Evolutionary conservation across 768 basidiomycete species (phyloP), one percentile per base, ranked within the genome.

Genomic region (Phanerodontia chrysosporium): DNA sequence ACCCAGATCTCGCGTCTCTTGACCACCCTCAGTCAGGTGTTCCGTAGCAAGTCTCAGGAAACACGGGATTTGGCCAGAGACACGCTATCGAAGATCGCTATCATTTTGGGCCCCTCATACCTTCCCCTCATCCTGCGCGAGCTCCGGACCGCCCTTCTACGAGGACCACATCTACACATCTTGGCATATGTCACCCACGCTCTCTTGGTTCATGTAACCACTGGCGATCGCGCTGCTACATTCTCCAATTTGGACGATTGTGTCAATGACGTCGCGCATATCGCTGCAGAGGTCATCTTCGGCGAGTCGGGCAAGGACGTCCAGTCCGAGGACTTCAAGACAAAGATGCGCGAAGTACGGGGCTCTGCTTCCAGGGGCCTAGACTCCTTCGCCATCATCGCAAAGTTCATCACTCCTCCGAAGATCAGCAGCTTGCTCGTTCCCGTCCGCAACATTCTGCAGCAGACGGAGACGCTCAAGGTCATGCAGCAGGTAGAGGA

Each of bases 111-210:
- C 0, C 82, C 90, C 0, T 72, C 78, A 0, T 92, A 90, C 69
- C 83, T 98, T 9, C 81, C 87, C 0, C 72, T 84, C 16, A 78
- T 90, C 29, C 73, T 98, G 39, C 84, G 83, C 35, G 95, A 98
- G 69, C 76, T 98, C 51, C 82, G 90, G n/a, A 83, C 78, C 0
- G 92, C 95, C 1, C 82, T 99, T 28, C 67, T 84, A 35, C 90
- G 95, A 21, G 97, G 97, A 6, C 96, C 97, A 1, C 96, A 98
- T 57, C 81, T 98, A 0, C 96, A 99, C 70, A 85, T 98, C 18
- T 78, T 98, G 29, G 95, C 95, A 1, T 90, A 87, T 61, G 86
- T 87, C 1, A 81, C 83, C 0, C 95, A 99, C 65, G 82, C 91
- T 0, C 73, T 98, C 21, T 76, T 98, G 36, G 81, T 86, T n/a